A percentile compares a stretch with the other conserved stretches of the same genome.
phyloP scores from a whole-genome alignment of 2,329 filamentous ascomycete species.

The Epichloe elymi region DNA sequence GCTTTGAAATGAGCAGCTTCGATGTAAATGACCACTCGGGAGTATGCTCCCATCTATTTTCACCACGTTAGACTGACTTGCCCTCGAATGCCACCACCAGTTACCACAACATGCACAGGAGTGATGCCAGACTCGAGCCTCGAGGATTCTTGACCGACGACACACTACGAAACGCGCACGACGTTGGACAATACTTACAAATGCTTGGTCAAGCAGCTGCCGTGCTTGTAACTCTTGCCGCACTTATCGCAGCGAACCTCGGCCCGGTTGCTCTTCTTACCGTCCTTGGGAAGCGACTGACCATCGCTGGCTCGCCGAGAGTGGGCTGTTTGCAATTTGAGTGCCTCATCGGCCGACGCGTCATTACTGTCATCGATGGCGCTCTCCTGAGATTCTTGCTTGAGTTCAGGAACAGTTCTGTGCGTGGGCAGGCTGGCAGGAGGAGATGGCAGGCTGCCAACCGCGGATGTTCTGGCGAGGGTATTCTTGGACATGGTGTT shows the following conservation, averaged over 20 bases:
- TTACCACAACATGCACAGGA: neutral
- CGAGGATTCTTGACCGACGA: neutral
- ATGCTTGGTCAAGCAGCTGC: constrained; percentile 99
- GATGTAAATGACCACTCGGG: constrained; percentile 96
- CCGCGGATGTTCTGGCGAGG: constrained; percentile 14
- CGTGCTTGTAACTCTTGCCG: constrained; percentile 99
- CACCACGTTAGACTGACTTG: constrained; percentile 3
- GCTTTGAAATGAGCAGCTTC: constrained; percentile 96
- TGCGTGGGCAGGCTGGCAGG: constrained; percentile 55
- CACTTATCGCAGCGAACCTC: constrained; percentile 96
- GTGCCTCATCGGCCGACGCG: constrained; percentile 41
- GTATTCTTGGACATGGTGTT: constrained; percentile 54
- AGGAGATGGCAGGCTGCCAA: constrained; percentile 46
- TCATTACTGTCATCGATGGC: constrained; percentile 57
- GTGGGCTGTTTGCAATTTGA: constrained; percentile 35
- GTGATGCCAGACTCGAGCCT: neutral
- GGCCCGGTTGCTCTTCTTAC: constrained; percentile 69
- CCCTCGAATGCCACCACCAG: neutral
- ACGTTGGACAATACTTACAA: constrained; percentile 65
- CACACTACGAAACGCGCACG: constrained; percentile 9
- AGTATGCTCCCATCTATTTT: constrained; percentile 90
- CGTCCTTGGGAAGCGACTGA: constrained; percentile 66
- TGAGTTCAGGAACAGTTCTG: constrained; percentile 36
- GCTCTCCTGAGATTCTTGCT: constrained; percentile 39
- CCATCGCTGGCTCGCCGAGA: constrained; percentile 68